Evolutionary conservation across 129 eudicot species (phyloP).

Genomic region (Ambrosia trifida): DNA sequence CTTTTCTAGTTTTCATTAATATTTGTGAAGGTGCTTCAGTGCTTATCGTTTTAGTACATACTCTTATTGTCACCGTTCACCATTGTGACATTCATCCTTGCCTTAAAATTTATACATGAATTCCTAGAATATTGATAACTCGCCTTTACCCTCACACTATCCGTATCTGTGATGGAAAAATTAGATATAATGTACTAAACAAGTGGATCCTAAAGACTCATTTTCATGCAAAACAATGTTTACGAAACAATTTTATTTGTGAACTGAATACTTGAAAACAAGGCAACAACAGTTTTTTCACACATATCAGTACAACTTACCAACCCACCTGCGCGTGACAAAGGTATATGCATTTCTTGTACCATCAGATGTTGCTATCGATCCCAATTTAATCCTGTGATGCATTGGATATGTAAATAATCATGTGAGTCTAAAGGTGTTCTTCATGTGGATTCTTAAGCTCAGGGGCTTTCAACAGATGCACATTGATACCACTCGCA

Average conservation of each 20-base stretch:
- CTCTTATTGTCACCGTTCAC: too few relatives aligned
- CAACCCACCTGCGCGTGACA: conserved; percentile 96
- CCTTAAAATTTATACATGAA: conserved; percentile 2
- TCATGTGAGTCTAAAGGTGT: conserved; percentile 46
- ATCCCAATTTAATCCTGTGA: conserved; percentile 98
- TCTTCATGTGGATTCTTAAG: conserved; percentile 34
- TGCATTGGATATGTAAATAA: conserved; percentile 68
- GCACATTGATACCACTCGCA: conserved; percentile 28
- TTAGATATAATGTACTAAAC: conserved; percentile 1
- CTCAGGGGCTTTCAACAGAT: conserved; percentile 28
- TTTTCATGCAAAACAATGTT: conserved; percentile 4
- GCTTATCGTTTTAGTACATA: too few relatives aligned
- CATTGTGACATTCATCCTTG: background rate
- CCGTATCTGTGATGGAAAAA: background rate
- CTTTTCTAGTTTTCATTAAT: too few relatives aligned
- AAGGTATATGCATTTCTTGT: conserved; percentile 77
- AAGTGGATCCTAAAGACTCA: conserved; percentile 10
- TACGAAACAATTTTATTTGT: background rate
- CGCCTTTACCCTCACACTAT: conserved; percentile 10
- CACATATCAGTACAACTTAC: conserved; percentile 54
- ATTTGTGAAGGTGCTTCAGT: too few relatives aligned
- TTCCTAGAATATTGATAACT: conserved; percentile 16
- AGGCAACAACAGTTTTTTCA: conserved; percentile 23
- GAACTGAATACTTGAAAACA: conserved; percentile 6
- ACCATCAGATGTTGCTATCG: conserved; percentile 93